These are phyloP conservation scores for Fistulinella cinereoalba DNA, from an alignment of 1,284 basidiomycete genomes.

Conservation along the genomic window DNA sequence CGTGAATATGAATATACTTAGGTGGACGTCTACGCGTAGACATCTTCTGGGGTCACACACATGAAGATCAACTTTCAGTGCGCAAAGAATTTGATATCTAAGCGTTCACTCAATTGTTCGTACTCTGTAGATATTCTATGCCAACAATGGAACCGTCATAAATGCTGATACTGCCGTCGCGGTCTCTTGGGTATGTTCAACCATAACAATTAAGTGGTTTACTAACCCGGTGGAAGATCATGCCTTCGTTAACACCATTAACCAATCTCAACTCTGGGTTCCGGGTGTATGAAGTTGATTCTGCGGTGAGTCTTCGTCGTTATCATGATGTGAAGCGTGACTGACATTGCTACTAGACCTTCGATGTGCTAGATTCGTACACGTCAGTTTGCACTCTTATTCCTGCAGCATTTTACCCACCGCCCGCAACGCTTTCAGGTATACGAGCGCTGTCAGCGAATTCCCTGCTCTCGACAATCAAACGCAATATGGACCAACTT, in stretches of 20 bases:
- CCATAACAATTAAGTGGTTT: not conserved
- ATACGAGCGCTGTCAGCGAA: conserved; percentile 33
- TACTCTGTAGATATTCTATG: conserved; percentile 38
- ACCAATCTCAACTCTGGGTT: conserved; percentile 76
- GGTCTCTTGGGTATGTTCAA: conserved; percentile 46
- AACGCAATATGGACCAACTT: conserved; percentile 38
- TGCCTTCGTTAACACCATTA: conserved; percentile 65
- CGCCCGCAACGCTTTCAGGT: conserved; percentile 17
- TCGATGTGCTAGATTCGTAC: not conserved
- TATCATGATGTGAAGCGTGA: not conserved
- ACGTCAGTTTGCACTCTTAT: not conserved
- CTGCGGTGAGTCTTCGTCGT: conserved; percentile 44
- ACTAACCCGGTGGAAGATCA: conserved; percentile 40
- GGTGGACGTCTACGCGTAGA: conserved; percentile 10
- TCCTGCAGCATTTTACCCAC: no score
- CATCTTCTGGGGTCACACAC: conserved; percentile 77
- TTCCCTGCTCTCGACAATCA: conserved; percentile 32
- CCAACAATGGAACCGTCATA: conserved; percentile 42
- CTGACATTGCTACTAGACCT: not conserved
- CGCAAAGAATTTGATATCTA: not conserved
- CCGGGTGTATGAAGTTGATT: conserved; percentile 74
- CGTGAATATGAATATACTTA: not conserved
- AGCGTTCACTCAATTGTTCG: not conserved
- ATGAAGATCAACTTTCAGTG: conserved; percentile 71
- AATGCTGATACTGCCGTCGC: conserved; percentile 51